Evolutionary conservation across 805 yeast genomes (phyloP), one percentile per base, ranked within the genome.

Genomic region (Zygosaccharomyces lentus): DNA sequence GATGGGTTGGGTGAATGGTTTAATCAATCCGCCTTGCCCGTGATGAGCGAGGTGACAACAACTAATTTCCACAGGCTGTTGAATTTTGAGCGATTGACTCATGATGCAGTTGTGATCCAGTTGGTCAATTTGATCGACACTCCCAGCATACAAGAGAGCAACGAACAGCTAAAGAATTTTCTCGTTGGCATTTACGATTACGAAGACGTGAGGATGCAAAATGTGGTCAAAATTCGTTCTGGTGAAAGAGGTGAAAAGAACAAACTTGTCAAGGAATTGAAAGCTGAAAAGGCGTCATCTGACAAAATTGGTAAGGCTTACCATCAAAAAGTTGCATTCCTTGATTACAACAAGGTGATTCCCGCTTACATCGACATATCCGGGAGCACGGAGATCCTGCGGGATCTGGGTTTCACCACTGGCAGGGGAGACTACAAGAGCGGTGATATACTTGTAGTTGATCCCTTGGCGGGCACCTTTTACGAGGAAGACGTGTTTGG

Each of bases 381-480:
- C 1, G 65, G 69, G 15, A 56, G 67, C 35, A 56, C 59, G 1
- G 52, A 62, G 3, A 53, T 71, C 9, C 59, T 72, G 4, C 37
- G 54, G 2, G 35, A 50, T 2, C 32, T 51, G 9, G 64, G 62
- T 46, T 57, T 13, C 49, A 54, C 9, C 39, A 55, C 25, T 29
- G 43, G 49, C 32, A 51, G 63, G 1, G 54, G 58, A n/a, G 45
- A 56, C 0, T 73, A 67, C 50, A 49, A 61, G 8, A 58, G 66
- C 2, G 91, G 90, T 5, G 87, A 84, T 58, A 68, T 78, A 0
- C 56, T 85, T 1, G 61, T 85, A 2, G 64, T 82, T 27, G 75
- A 67, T 60, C 69, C 62, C 50, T 51, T 47, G 51, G 72, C 69
- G 54, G 68, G 38, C 4, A 30, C 52, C 43, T 54, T 63, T 47